These are phyloP conservation scores for Trypanosoma lewisi DNA, from an alignment of 208 protist genomes.

Conservation along the genomic window DNA sequence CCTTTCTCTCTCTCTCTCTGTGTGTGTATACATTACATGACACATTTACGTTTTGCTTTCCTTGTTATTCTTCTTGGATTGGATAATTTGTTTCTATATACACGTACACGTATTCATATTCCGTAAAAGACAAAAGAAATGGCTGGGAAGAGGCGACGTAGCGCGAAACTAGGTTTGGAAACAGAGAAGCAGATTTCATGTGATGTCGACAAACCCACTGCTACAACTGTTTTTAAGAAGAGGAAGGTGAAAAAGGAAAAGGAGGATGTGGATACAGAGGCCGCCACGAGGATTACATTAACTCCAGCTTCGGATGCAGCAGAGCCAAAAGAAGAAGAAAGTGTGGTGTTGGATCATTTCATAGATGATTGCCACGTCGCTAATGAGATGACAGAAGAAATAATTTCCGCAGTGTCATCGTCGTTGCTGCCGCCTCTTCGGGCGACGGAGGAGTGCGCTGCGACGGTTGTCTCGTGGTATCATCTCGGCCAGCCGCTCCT, in stretches of 20 bases:
- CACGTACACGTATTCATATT: neutral
- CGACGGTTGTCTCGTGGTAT: neutral
- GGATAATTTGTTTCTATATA: too few relatives aligned
- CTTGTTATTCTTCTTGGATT: too few relatives aligned
- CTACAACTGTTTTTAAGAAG: too few relatives aligned
- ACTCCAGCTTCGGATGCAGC: too few relatives aligned
- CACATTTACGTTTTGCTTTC: neutral
- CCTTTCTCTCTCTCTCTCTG: slow-evolving; percentile 15
- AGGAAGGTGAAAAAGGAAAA: neutral
- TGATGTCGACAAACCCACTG: too few relatives aligned
- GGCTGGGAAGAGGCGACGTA: neutral
- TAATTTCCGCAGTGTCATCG: neutral
- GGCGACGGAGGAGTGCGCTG: neutral
- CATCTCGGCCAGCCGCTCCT: slow-evolving; percentile 14
- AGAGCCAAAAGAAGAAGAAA: too few relatives aligned
- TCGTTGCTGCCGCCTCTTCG: neutral
- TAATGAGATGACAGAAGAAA: neutral
- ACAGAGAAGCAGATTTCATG: too few relatives aligned
- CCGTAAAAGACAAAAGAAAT: neutral
- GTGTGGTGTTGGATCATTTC: too few relatives aligned
- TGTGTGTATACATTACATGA: slow-evolving; percentile 2
- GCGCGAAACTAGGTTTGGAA: too few relatives aligned
- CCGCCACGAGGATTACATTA: too few relatives aligned
- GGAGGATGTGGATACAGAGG: too few relatives aligned
- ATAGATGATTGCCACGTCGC: neutral